Evolutionary conservation across 2,329 filamentous ascomycete genomes (phyloP).

Genomic region (Emydomyces testavorans): DNA sequence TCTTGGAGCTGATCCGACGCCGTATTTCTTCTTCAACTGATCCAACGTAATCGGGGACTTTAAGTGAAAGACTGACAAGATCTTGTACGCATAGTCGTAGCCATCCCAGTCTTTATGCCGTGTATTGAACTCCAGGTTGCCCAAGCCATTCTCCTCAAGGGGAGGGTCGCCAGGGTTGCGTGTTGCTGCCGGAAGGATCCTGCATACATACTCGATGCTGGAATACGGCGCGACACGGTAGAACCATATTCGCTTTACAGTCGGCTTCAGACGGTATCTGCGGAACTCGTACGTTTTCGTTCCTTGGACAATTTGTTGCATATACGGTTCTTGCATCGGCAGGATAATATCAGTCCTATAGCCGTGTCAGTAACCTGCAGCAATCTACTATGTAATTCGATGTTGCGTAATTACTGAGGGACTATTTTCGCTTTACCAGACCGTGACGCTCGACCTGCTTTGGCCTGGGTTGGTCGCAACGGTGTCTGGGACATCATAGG

Average conservation of each 20-base stretch:
- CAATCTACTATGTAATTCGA: too few species aligned
- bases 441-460: too few species aligned
- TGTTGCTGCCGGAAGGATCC: constrained; percentile 11
- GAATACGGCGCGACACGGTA: constrained; percentile 16
- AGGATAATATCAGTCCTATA: constrained; percentile 13
- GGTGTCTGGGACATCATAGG: too few species aligned
- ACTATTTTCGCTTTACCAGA: too few species aligned
- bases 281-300: constrained; percentile 14
- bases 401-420: too few species aligned
- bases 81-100: constrained; percentile 23
- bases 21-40: constrained; percentile 36
- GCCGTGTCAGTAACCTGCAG: too few species aligned
- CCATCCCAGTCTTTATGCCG: constrained; percentile 20
- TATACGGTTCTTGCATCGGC: constrained; percentile 15
- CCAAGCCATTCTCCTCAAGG: constrained; percentile 17
- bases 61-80: constrained; percentile 20
- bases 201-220: constrained; percentile 14
- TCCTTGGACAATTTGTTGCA: constrained; percentile 13
- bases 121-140: constrained; percentile 23
- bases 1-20: constrained; percentile 39
- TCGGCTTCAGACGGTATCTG: constrained; percentile 14
- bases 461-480: too few species aligned
- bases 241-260: constrained; percentile 16
- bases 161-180: constrained; percentile 13
- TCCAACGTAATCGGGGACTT: constrained; percentile 12